Percentiles rank a stretch among this genome's conserved stretches.
phyloP scores from a whole-genome alignment of 2,329 filamentous ascomycete genomes.

The Didymosphaeria variabile region DNA sequence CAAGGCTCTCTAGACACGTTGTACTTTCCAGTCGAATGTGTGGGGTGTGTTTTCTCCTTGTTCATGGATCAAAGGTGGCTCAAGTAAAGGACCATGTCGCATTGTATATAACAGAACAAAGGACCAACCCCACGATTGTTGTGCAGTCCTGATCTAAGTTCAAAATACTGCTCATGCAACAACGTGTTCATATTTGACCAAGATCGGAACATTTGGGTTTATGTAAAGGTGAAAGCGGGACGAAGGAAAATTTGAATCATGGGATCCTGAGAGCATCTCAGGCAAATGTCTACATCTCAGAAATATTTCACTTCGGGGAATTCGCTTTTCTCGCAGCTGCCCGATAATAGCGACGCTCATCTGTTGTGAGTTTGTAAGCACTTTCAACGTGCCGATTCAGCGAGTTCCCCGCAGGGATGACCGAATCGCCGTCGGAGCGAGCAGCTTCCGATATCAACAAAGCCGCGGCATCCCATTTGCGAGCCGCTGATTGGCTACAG shows the following conservation, averaged over 20 bases:
- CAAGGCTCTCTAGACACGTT: not conserved
- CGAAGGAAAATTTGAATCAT: too few species aligned
- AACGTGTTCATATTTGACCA: too few species aligned
- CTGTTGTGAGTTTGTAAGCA: not conserved
- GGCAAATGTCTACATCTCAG: too few species aligned
- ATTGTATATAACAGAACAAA: too few species aligned
- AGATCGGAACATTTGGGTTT: too few species aligned
- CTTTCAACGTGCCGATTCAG: not conserved
- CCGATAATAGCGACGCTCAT: not conserved
- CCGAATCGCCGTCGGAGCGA: conserved; percentile 5
- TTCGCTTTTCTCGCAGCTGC: not conserved
- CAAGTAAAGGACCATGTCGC: too few species aligned
- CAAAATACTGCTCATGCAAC: too few species aligned
- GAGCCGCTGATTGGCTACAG: not conserved
- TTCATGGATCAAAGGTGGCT: too few species aligned
- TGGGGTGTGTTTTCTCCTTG: not conserved
- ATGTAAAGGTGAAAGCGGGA: too few species aligned
- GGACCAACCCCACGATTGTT: too few species aligned
- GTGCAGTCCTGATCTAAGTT: too few species aligned
- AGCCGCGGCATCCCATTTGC: conserved; percentile 5
- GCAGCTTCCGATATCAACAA: not conserved
- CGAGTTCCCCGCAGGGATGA: not conserved
- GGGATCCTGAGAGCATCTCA: too few species aligned
- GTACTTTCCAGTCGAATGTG: not conserved
- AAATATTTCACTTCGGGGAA: not conserved